A percentile compares a stretch with the other conserved stretches of the same genome.
phyloP scores from a whole-genome alignment of 2,329 filamentous ascomycete genomes.

The Aspergillus sp. region DNA sequence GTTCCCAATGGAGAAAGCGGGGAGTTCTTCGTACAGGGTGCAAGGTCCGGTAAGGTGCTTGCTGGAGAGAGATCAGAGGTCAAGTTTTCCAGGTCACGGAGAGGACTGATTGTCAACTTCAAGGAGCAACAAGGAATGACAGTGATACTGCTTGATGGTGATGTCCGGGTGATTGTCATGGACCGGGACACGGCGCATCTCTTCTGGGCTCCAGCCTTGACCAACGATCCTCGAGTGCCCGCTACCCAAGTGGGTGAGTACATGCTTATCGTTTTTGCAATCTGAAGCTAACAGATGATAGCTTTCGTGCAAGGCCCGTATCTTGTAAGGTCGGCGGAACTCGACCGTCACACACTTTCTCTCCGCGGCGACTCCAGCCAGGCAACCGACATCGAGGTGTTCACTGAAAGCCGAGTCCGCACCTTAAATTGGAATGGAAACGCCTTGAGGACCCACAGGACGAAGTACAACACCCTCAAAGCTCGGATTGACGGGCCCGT shows the following conservation, averaged over 20 bases:
- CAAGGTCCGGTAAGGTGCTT: neutral
- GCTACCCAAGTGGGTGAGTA: slow-evolving; percentile 26
- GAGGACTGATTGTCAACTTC: slow-evolving; percentile 44
- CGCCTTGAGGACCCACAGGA: slow-evolving; percentile 35
- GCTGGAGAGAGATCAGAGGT: slow-evolving; percentile 21
- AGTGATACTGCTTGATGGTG: slow-evolving; percentile 51
- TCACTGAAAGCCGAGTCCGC: slow-evolving; percentile 26
- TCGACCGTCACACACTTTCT: slow-evolving; percentile 34
- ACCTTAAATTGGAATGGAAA: slow-evolving; percentile 51
- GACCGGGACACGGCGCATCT: slow-evolving; percentile 56
- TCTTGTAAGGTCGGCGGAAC: slow-evolving; percentile 42
- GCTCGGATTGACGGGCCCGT: slow-evolving; percentile 42
- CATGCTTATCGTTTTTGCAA: too few species aligned
- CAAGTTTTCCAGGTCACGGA: slow-evolving; percentile 34
- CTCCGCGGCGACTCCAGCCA: slow-evolving; percentile 44
- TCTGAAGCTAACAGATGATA: neutral
- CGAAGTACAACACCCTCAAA: slow-evolving; percentile 47
- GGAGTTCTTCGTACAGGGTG: slow-evolving; percentile 50
- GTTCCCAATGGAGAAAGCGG: slow-evolving; percentile 50
- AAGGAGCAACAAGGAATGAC: slow-evolving; percentile 49
- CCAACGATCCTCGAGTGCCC: slow-evolving; percentile 45
- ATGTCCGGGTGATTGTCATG: slow-evolving; percentile 52
- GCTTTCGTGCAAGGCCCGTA: slow-evolving; percentile 45
- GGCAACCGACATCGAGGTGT: slow-evolving; percentile 34
- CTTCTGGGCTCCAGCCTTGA: slow-evolving; percentile 55